Evolutionary conservation across 352 stramenopile genomes (phyloP).

Genomic region (Phytophthora syringae): DNA sequence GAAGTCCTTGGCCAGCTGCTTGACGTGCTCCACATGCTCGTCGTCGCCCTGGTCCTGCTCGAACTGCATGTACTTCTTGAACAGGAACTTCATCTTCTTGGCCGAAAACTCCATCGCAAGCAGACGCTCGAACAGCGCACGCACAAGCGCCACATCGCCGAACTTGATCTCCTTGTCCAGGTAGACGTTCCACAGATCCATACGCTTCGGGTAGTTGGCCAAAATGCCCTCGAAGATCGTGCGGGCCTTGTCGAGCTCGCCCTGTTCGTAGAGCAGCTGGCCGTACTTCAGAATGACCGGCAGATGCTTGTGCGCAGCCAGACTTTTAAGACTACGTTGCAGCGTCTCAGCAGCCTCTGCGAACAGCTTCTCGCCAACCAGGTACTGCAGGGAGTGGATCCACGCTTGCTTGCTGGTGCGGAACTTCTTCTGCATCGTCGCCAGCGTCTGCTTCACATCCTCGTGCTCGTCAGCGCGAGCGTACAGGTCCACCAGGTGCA

Average conservation of each 20-base stretch:
- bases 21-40: constrained; percentile 90
- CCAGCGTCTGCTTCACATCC: constrained; percentile 76
- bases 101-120: constrained; percentile 94
- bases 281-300: constrained; percentile 96
- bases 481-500: constrained; percentile 95
- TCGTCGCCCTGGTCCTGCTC: constrained; percentile 94
- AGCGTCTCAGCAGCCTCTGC: constrained; percentile 88
- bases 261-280: constrained; percentile 95
- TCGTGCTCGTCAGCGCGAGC: constrained; percentile 67
- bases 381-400: constrained; percentile 86
- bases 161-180: constrained; percentile 98
- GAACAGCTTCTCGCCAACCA: constrained; percentile 79
- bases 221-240: constrained; percentile 96
- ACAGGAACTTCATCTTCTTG: constrained; percentile 99
- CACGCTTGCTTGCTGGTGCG: constrained; percentile 91
- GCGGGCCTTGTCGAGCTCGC: constrained; percentile 92
- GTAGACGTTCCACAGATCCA: constrained; percentile 97
- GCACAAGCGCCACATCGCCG: constrained; percentile 80
- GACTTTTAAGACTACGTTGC: constrained; percentile 92
- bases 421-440: constrained; percentile 94
- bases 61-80: constrained; percentile 97
- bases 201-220: constrained; percentile 95
- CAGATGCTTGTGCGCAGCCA: constrained; percentile 95
- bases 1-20: constrained; percentile 95
- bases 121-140: constrained; percentile 92